Evolutionary conservation across 176 grass and related monocot species (phyloP).

Genomic region (Dendrocalamus sinicus): DNA sequence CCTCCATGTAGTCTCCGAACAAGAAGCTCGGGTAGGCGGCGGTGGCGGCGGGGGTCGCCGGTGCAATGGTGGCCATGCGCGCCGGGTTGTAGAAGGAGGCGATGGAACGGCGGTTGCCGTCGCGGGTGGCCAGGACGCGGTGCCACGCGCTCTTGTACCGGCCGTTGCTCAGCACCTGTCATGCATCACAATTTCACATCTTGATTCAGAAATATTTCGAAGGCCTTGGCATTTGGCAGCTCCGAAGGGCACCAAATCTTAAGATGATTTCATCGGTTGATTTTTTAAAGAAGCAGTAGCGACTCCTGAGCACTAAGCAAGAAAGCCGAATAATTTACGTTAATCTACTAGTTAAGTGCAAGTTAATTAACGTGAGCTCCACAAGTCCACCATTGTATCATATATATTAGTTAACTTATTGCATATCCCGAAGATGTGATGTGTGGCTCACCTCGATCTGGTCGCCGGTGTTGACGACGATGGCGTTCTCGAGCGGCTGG

Average conservation of each 20-base stretch:
- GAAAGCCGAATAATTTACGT: neutral
- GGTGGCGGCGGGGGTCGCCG: neutral
- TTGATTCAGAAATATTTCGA: neutral
- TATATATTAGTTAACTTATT: neutral
- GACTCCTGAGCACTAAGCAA: slow-evolving; percentile 21
- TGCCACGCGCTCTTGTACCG: slow-evolving; percentile 92
- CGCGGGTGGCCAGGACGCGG: slow-evolving; percentile 62
- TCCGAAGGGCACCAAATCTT: slow-evolving; percentile 12
- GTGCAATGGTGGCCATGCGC: slow-evolving; percentile 57
- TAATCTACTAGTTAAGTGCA: slow-evolving; percentile 27
- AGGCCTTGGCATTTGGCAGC: no score
- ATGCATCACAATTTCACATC: neutral
- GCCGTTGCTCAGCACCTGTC: slow-evolving; percentile 76
- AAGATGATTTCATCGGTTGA: slow-evolving; percentile 1
- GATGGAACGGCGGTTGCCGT: slow-evolving; percentile 79
- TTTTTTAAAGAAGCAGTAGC: neutral
- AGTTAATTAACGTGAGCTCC: slow-evolving; percentile 38
- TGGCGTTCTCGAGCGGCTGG: slow-evolving; percentile 76
- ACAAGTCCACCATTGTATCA: slow-evolving; percentile 29
- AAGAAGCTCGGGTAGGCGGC: slow-evolving; percentile 63
- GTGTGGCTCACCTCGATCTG: slow-evolving; percentile 67
- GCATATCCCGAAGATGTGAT: neutral
- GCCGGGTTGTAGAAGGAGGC: slow-evolving; percentile 94
- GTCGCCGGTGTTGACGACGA: slow-evolving; percentile 98
- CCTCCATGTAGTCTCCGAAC: slow-evolving; percentile 88